A percentile compares a stretch with the other conserved stretches of the same genome.
phyloP scores from a whole-genome alignment of 345 rosid genomes.

The Eucalyptus paniculata region DNA sequence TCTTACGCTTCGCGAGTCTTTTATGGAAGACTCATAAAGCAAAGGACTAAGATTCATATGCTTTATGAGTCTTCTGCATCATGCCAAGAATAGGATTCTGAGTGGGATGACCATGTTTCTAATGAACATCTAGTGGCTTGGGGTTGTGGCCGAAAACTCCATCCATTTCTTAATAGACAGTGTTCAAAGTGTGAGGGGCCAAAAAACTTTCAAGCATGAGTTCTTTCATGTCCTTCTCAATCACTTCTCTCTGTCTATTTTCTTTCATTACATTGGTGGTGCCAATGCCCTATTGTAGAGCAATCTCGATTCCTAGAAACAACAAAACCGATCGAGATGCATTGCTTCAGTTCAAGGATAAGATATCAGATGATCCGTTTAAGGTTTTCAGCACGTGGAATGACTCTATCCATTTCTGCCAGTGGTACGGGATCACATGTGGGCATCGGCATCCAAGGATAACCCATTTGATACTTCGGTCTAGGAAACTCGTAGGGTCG shows the following conservation, averaged over 20 bases:
- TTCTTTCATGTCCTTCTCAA: too few relatives aligned
- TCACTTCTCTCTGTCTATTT: neutral
- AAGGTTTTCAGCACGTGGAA: neutral
- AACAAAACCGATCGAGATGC: neutral
- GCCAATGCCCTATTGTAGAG: too few relatives aligned
- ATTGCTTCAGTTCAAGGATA: neutral
- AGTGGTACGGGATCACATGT: neutral
- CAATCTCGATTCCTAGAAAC: too few relatives aligned
- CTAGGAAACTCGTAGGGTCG: neutral
- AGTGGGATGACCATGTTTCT: neutral
- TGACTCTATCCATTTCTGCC: neutral
- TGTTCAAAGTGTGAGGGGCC: too few relatives aligned
- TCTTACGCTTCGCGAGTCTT: too few relatives aligned
- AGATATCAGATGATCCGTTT: neutral
- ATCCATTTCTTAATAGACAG: too few relatives aligned
- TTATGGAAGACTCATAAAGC: too few relatives aligned
- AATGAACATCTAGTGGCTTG: fast-evolving
- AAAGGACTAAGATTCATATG: too few relatives aligned
- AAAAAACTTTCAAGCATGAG: too few relatives aligned
- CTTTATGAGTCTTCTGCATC: too few relatives aligned
- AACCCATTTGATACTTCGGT: neutral
- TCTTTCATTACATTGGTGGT: too few relatives aligned
- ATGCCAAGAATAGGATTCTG: fast-evolving
- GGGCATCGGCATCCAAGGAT: neutral
- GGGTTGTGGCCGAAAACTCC: neutral